These are phyloP conservation scores for Lentinula guzmanii DNA, from an alignment of 768 basidiomycete genomes.

Conservation along the genomic window DNA sequence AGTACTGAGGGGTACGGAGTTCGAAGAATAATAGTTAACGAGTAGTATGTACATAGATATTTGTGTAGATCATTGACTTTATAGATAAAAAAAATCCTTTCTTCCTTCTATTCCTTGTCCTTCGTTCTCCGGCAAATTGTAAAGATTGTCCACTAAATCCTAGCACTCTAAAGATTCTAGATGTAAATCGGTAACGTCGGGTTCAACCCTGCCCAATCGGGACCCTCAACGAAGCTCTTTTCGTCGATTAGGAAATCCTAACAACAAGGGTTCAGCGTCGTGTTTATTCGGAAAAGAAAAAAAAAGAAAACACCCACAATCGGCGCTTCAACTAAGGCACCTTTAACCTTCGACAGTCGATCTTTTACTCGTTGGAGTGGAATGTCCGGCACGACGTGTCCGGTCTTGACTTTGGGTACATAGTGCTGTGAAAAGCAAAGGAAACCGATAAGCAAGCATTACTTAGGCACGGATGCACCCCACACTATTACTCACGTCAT, in stretches of 20 bases:
- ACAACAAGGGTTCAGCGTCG: not conserved
- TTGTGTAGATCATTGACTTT: too few species aligned
- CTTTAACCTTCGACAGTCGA: constrained; percentile 62
- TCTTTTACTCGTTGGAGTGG: constrained; percentile 67
- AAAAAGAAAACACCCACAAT: constrained; percentile 39
- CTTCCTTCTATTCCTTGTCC: too few species aligned
- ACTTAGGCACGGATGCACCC: not conserved
- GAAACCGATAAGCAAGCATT: not conserved
- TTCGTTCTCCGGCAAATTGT: too few species aligned
- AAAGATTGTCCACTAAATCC: too few species aligned
- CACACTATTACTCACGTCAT: constrained; percentile 48
- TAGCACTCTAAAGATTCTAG: constrained; percentile 18
- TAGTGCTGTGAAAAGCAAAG: constrained; percentile 44
- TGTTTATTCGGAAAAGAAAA: not conserved
- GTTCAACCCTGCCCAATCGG: constrained; percentile 70
- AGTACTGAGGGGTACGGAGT: too few species aligned
- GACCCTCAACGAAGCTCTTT: constrained; percentile 60
- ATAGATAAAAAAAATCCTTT: too few species aligned
- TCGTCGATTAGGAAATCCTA: constrained; percentile 86
- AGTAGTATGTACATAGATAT: too few species aligned
- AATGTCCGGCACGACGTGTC: constrained; percentile 74
- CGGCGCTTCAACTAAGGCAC: constrained; percentile 72
- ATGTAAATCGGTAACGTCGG: constrained; percentile 80
- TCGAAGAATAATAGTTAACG: too few species aligned
- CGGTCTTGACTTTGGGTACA: constrained; percentile 69